Evolutionary conservation across 345 rosid species (phyloP).

Genomic region (Salix arbutifolia): DNA sequence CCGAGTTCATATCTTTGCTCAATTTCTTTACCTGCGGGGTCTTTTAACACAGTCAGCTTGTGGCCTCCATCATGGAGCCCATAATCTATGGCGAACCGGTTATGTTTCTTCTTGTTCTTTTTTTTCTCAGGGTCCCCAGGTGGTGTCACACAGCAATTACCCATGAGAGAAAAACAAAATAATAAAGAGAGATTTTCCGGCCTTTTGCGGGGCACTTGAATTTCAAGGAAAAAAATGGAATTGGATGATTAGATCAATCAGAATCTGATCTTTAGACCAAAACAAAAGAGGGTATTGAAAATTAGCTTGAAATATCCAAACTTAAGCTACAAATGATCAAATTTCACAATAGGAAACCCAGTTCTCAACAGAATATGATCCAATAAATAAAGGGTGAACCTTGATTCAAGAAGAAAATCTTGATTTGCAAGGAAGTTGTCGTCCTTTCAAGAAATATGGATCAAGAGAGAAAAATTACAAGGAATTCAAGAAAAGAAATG

Average conservation of each 20-base stretch:
- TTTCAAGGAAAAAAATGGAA: constrained; percentile 2
- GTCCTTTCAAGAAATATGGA: not conserved
- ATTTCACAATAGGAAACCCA: not conserved
- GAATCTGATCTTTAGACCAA: constrained; percentile 1
- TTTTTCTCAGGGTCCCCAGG: constrained; percentile 6
- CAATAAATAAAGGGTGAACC: not conserved
- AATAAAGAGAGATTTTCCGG: not conserved
- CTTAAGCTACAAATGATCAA: constrained; percentile 2
- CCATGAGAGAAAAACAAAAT: constrained; percentile 14
- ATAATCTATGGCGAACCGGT: constrained; percentile 19
- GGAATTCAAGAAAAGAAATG: not conserved
- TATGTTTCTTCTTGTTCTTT: constrained; percentile 19
- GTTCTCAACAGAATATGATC: not conserved
- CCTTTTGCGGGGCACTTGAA: constrained; percentile 6
- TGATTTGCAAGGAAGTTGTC: not conserved
- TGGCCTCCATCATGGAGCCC: constrained; percentile 8
- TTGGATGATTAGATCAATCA: not conserved
- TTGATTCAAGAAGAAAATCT: not conserved
- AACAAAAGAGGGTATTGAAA: constrained; percentile 4
- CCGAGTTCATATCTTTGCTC: constrained; percentile 32
- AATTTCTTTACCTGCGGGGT: constrained; percentile 23
- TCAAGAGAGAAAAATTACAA: not conserved
- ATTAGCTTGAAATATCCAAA: constrained; percentile 1
- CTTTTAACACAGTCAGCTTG: constrained; percentile 17
- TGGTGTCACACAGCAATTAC: constrained; percentile 33